These are phyloP conservation scores for Turnera subulata DNA, from an alignment of 345 rosid species.

Conservation along the genomic window DNA sequence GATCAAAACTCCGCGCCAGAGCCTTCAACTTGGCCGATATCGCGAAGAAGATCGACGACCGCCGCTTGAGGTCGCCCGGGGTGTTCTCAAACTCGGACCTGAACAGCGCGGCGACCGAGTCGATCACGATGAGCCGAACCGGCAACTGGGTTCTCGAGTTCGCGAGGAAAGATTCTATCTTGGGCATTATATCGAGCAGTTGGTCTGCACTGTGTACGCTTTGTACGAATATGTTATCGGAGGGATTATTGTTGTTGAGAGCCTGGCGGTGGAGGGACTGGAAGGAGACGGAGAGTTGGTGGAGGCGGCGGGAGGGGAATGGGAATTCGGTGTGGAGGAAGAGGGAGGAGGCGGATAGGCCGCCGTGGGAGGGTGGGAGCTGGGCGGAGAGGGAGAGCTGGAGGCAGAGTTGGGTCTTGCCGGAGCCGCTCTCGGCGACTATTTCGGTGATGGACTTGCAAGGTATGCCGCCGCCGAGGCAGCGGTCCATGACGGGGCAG, in stretches of 20 bases:
- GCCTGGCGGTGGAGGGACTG: slow-evolving; percentile 28
- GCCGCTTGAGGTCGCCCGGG: slow-evolving; percentile 52
- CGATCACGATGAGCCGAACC: slow-evolving; percentile 67
- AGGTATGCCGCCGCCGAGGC: slow-evolving; percentile 69
- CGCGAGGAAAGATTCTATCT: slow-evolving; percentile 40
- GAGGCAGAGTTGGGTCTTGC: slow-evolving; percentile 87
- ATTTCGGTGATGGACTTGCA: slow-evolving; percentile 77
- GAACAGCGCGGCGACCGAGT: slow-evolving; percentile 80
- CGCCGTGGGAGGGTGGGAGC: slow-evolving; percentile 70
- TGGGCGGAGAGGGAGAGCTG: slow-evolving; percentile 71
- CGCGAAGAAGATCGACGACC: slow-evolving; percentile 73
- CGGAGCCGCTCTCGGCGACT: slow-evolving; percentile 79
- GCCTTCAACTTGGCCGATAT: slow-evolving; percentile 63
- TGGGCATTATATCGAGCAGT: slow-evolving; percentile 69
- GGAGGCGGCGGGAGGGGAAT: slow-evolving; percentile 73
- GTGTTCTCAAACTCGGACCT: slow-evolving; percentile 85
- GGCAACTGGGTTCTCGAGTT: slow-evolving; percentile 45
- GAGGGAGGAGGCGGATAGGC: slow-evolving; percentile 69
- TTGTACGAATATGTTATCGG: slow-evolving; percentile 54
- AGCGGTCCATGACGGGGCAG: slow-evolving; percentile 54
- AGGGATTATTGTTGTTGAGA: slow-evolving; percentile 33
- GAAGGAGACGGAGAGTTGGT: slow-evolving; percentile 46
- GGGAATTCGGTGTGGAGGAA: slow-evolving; percentile 76
- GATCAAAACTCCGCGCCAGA: slow-evolving; percentile 54
- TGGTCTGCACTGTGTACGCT: slow-evolving; percentile 56